phyloP scores from a whole-genome alignment of 139 green algal genomes.

The Volvox reticuliferus region DNA sequence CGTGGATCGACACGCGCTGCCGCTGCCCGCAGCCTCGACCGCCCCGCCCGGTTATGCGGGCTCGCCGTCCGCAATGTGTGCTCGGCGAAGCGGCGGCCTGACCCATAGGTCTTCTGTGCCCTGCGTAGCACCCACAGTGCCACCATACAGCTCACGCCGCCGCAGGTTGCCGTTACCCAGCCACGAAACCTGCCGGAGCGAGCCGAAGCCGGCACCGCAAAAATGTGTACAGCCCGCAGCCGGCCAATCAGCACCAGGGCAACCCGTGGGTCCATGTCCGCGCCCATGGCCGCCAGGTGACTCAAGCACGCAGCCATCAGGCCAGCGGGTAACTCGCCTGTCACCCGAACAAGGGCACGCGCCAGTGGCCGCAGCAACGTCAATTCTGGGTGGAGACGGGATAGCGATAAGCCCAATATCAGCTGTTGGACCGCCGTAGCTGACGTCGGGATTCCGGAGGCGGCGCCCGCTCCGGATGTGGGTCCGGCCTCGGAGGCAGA shows the following conservation, averaged over 20 bases:
- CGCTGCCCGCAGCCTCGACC: not conserved
- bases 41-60: not conserved
- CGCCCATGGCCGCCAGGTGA: slow-evolving; percentile 4
- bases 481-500: not conserved
- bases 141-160: not conserved
- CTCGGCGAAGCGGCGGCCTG: not conserved
- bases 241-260: not conserved
- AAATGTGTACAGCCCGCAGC: not conserved
- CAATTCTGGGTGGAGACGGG: not conserved
- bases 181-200: not conserved
- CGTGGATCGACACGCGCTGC: not conserved
- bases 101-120: not conserved
- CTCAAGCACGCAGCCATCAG: not conserved
- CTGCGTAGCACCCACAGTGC: slow-evolving; percentile 19
- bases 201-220: not conserved
- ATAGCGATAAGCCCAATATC: not conserved
- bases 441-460: not conserved
- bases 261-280: slow-evolving; percentile 20
- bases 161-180: not conserved
- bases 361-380: slow-evolving; percentile 10
- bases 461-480: not conserved
- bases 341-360: not conserved
- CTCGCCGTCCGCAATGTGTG: not conserved
- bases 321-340: not conserved
- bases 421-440: not conserved